Conservation (phyloP, 208 protist species). For the Vickermania ingenoplastis region DNA sequence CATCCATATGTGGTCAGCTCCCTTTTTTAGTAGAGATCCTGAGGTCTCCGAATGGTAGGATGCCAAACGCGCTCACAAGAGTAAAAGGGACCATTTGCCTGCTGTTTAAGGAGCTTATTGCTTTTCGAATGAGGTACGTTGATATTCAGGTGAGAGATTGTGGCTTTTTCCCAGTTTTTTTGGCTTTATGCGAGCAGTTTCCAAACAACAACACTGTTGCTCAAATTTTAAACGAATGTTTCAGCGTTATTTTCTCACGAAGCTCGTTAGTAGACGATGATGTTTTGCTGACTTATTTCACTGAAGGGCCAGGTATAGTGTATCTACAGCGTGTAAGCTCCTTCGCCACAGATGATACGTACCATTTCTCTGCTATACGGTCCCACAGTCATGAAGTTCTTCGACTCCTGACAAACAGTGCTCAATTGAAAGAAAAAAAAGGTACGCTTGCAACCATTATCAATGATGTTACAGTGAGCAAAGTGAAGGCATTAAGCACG, state of each 20-base stretch:
- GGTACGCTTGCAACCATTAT: neutral
- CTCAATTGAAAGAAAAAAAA: neutral
- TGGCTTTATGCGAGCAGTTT: neutral
- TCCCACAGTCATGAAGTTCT: neutral
- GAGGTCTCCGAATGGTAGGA: neutral
- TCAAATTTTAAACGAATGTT: neutral
- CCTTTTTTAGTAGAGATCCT: neutral
- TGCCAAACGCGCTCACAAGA: neutral
- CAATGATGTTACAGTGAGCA: neutral
- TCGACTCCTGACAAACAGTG: neutral
- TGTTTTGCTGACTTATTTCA: neutral
- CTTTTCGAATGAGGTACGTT: neutral
- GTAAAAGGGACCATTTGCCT: neutral
- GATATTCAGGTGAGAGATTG: neutral
- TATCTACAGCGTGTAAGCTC: neutral
- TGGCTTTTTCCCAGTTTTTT: neutral
- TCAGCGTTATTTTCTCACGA: neutral
- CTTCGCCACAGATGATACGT: neutral
- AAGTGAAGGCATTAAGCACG: neutral
- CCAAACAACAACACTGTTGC: neutral
- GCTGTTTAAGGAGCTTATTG: neutral
- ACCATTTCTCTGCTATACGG: neutral
- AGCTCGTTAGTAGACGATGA: neutral
- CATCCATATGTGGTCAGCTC: neutral
- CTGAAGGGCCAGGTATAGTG: neutral